Base-by-base conservation (phyloP, 2,329 filamentous ascomycete species). In the Fusarium sp. region DNA sequence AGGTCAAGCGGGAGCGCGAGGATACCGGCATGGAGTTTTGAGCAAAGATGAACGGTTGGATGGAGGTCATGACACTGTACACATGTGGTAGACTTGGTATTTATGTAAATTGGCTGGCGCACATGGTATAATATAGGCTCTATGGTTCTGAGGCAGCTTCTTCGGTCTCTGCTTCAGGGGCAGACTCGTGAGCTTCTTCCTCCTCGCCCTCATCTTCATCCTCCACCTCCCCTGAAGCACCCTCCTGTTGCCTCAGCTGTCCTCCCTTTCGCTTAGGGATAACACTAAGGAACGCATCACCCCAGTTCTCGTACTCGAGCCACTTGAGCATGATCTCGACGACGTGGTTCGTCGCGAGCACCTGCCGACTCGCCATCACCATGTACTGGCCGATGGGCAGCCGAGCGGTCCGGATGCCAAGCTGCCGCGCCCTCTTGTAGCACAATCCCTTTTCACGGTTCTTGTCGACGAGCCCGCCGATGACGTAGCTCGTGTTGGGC, bases 371-470 rank as follows among this genome's bases (percentile, higher is more conserved):
- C 61, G 90, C 87, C 92, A 99, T 96, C 69, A 93, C 87, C 84
- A 99, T 90, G 79, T 93, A 98, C 68, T 98, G 90, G n/a, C 93
- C 93, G 74, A 99, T 98, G 0, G 96, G 96, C 60, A 99, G 80
- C 77, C 93, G 94, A 2, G 95, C 96, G 0, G 96, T 98, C 69
- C 91, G 90, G 73, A 99, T 88, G 0, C 92, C 92, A 67, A 85
- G 85, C 59, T 90, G 88, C 58, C 87, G 84, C 0, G 96, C 96
- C 14, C 91, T 86, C 73, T 90, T 91, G 84, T 97, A 93, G 80
- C 96, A 99, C 36, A 99, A 85, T 1, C 93, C 93, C 82, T 99
- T 99, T 80, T 99, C 91, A 46, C 96, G 88, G 80, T 99, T 99
- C 81, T 94, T 94, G 82, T 99, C 96, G 25, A 99, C 96, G 34